phyloP scores from a whole-genome alignment of 129 eudicot genomes.

The Tagetes patula region DNA sequence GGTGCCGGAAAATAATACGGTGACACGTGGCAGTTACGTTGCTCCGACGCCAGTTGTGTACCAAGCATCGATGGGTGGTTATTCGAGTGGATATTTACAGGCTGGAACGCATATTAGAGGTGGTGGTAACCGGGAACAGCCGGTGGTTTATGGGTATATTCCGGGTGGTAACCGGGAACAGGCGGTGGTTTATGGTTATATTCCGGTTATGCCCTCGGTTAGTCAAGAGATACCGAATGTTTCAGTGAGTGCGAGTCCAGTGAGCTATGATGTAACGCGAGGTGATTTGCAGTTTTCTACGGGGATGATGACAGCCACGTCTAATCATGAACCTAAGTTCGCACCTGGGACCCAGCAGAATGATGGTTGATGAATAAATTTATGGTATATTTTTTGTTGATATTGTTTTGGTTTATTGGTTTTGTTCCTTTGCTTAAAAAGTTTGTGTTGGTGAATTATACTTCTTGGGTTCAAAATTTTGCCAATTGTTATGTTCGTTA shows the following conservation, averaged over 20 bases:
- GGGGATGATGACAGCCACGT: constrained; percentile 31
- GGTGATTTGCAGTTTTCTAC: constrained; percentile 28
- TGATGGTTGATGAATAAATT: not conserved
- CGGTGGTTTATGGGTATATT: constrained; percentile 41
- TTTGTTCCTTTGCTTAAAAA: constrained; percentile 7
- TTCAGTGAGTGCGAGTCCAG: constrained; percentile 35
- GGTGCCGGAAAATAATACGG: constrained; percentile 13
- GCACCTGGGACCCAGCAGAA: constrained; percentile 26
- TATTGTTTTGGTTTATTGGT: constrained; percentile 16
- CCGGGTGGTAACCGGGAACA: constrained; percentile 48
- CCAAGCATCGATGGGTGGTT: constrained; percentile 4
- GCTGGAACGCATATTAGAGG: constrained; percentile 26
- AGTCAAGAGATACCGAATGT: constrained; percentile 35
- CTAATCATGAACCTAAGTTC: constrained; percentile 24
- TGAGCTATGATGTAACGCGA: constrained; percentile 29
- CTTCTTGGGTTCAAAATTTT: not conserved
- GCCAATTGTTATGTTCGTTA: not conserved
- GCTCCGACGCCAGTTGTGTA: constrained; percentile 26
- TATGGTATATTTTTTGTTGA: constrained; percentile 27
- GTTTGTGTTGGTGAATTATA: constrained; percentile 22
- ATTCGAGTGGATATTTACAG: constrained; percentile 32
- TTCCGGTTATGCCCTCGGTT: constrained; percentile 40
- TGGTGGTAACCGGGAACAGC: constrained; percentile 48
- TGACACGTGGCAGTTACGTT: constrained; percentile 36
- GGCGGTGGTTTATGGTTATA: constrained; percentile 49